phyloP scores from a whole-genome alignment of 169 alveolate species.

The Amoebophrya sp. region DNA sequence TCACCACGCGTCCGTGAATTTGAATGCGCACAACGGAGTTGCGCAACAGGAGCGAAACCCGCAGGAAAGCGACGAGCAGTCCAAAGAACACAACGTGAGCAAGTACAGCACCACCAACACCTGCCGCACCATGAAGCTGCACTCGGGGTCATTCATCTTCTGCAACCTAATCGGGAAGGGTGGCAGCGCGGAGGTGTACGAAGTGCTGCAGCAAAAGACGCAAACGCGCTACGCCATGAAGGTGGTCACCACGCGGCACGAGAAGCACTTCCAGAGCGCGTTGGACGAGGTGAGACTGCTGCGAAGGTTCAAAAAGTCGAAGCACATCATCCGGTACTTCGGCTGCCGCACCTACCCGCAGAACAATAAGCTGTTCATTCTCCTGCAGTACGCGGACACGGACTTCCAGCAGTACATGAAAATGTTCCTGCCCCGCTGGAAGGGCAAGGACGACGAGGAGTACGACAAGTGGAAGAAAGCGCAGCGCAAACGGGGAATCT shows the following conservation, averaged over 20 bases:
- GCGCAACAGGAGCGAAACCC: no score
- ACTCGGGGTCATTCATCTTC: no score
- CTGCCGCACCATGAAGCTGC: no score
- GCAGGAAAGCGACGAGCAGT: no score
- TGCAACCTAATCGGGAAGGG: not conserved
- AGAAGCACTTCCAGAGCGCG: not conserved
- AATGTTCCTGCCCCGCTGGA: not conserved
- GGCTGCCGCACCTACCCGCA: not conserved
- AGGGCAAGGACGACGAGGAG: no score
- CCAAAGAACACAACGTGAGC: no score
- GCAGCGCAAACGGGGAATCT: no score
- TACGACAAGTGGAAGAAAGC: no score
- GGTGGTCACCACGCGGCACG: not conserved
- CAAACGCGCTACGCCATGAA: not conserved
- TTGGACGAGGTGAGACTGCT: not conserved
- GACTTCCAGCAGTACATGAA: not conserved
- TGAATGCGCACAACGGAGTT: no score
- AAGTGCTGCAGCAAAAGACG: not conserved
- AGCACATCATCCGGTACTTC: not conserved
- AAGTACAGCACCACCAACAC: no score
- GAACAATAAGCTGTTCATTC: not conserved
- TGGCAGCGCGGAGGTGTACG: not conserved
- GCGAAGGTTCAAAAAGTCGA: not conserved
- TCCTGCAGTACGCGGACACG: not conserved
- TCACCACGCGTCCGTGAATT: no score